Base-by-base conservation (phyloP, 306 rosid genomes). In the Cucurbita moschata region DNA sequence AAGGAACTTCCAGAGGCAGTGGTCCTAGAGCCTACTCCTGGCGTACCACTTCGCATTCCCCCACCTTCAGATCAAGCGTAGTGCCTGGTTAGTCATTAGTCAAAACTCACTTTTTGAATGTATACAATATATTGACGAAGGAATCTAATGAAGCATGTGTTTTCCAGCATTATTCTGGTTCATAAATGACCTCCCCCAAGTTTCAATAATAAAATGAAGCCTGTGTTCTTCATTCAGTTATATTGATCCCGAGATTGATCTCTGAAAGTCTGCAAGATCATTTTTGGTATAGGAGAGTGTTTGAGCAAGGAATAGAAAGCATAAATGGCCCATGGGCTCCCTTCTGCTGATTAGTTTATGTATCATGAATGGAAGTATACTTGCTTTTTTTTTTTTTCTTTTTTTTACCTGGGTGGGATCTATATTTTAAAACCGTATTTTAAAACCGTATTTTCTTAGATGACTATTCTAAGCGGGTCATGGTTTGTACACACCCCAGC, bases 1-100 rank as follows among this genome's bases (percentile, higher is more conserved):
- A 87, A 86, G 82, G 97, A 88, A 76, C 76, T 88, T 53, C 88
- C 94, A 67, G 88, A 74, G 19, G 90, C 82, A 11, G 80, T 75
- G 74, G 85, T 93, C 44, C 51, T 90, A 40, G 92, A 82, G 70
- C 90, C 90, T 67, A 76, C 80, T 51, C 94, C 96, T 67, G 97
- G 96, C 23, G 79, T 85, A 4, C 86, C 97, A 0, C 77, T 93
- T 18, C 83, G 87, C 76, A 80, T 93, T 64, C 78, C 77, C 14
- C 70, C 80, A 77, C 81, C 78, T 73, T 74, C 75, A 52, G 55
- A 58, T 30, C 77, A 46, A 16, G 69, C 80, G 39, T 65, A 65
- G 52, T 43, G 53, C n/a, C 35, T 65, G 53, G 35, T 65, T 40
- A 42, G 50, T 65, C 37, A 26, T 18, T 43, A 18, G 30, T 62